phyloP scores from a whole-genome alignment of 352 stramenopile species.

The Blastocystis sp. region DNA sequence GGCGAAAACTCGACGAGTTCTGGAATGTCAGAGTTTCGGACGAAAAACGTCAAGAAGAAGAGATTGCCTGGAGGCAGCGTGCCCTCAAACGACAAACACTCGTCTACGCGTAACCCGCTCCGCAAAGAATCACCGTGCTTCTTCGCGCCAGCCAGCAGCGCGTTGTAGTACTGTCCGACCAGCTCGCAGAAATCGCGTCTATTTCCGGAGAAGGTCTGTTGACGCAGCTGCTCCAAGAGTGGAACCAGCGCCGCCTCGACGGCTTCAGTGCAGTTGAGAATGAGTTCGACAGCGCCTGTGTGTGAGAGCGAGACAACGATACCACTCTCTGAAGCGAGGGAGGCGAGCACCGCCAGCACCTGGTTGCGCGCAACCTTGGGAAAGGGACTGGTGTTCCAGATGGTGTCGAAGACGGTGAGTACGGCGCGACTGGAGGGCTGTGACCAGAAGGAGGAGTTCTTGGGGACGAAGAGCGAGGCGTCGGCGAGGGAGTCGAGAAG shows the following conservation, averaged over 20 bases:
- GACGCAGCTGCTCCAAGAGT: background rate
- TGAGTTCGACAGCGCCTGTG: background rate
- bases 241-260: conserved; percentile 11
- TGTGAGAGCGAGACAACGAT: background rate
- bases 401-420: conserved; percentile 33
- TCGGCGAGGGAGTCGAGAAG: conserved; percentile 14
- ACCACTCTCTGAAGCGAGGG: background rate
- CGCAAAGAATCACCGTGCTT: background rate
- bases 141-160: background rate
- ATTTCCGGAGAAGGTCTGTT: background rate
- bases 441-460: background rate
- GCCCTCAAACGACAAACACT: background rate
- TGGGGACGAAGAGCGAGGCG: background rate
- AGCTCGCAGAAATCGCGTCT: conserved; percentile 18
- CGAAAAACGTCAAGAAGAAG: conserved; percentile 29
- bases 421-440: background rate
- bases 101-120: background rate
- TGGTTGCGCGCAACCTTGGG: background rate
- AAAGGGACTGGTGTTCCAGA: background rate
- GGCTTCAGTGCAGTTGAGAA: background rate
- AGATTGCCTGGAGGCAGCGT: background rate
- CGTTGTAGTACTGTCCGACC: conserved; percentile 19
- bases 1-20: background rate
- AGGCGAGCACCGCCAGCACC: background rate
- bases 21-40: conserved; percentile 21